A percentile compares a stretch with the other conserved stretches of the same genome.
Evolutionary conservation across 2,329 filamentous ascomycete species (phyloP).

Genomic region (Paramyrothecium sp.): DNA sequence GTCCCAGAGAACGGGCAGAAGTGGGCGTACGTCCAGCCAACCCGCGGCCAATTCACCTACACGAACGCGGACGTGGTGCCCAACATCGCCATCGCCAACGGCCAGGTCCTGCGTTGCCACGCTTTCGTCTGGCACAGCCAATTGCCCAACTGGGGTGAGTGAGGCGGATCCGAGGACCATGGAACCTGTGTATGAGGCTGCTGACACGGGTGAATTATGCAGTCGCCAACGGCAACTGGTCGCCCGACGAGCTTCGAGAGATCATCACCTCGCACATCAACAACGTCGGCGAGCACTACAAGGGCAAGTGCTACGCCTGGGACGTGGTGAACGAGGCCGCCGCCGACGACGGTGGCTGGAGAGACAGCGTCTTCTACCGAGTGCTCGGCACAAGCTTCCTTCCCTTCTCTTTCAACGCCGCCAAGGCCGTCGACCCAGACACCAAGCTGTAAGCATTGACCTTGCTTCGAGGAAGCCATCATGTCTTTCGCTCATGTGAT

Average conservation of each 20-base stretch:
- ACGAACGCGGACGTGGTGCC: slow-evolving; percentile 53
- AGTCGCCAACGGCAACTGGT: slow-evolving; percentile 44
- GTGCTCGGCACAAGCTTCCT: slow-evolving; percentile 57
- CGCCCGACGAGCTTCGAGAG: slow-evolving; percentile 52
- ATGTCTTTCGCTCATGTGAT: not conserved
- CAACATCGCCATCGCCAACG: slow-evolving; percentile 43
- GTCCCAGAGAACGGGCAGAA: slow-evolving; percentile 64
- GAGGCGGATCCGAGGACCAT: not conserved
- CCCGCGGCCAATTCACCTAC: slow-evolving; percentile 56
- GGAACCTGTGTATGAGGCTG: not conserved
- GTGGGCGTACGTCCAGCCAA: slow-evolving; percentile 63
- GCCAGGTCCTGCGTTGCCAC: slow-evolving; percentile 61
- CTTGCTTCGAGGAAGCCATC: not conserved
- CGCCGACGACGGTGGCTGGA: slow-evolving; percentile 54
- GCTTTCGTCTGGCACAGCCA: slow-evolving; percentile 49
- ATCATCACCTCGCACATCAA: slow-evolving; percentile 56
- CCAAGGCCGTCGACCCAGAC: slow-evolving; percentile 50
- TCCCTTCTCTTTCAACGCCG: slow-evolving; percentile 54
- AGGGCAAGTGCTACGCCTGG: slow-evolving; percentile 61
- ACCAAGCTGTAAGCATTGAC: slow-evolving; percentile 45
- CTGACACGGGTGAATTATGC: not conserved
- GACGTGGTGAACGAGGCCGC: slow-evolving; percentile 66
- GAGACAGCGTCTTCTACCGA: slow-evolving; percentile 52
- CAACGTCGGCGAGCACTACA: slow-evolving; percentile 56
- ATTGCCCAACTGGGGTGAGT: slow-evolving; percentile 24